Evolutionary conservation across 2,329 filamentous ascomycete species (phyloP), one percentile per base, ranked within the genome.

Genomic region (Monilinia fructicola): DNA sequence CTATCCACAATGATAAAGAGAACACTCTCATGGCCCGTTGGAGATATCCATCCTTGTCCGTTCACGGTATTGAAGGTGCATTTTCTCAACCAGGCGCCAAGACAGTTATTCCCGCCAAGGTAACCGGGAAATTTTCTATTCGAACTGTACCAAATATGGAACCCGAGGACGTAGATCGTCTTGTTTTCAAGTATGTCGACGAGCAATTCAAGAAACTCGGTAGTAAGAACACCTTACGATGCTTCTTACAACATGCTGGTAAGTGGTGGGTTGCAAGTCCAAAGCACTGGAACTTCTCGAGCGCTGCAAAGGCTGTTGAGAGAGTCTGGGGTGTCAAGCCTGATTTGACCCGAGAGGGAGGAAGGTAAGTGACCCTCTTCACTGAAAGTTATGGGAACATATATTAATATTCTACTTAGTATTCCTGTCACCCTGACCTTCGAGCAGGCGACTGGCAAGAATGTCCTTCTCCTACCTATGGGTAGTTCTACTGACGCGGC

Each of bases 261-360:
- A 97, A 97, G 81, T 99, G 95, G 95, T 99, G 95, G 95, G 93
- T 96, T 58, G 93, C 96, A 56, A 93, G 90, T 76, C 94, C 95
- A 40, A 95, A 96, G 81, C 94, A 99, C 85, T 98, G 95, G 93
- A 99, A 99, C 85, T 99, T 98, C 81, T 86, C 88, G 40, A 94
- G 94, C 35, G 95, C 95, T 18, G 87, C 90, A 76, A 98, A 97
- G 85, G 95, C 95, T n/a, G 93, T 95, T 44, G 90, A 98, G 83
- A 87, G 92, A 71, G 95, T 99, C 48, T 99, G 93, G 86, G 91
- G 91, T 64, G 90, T 97, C 65, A 85, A 93, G 82, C 95, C 95
- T 35, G 95, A 99, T 81, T 90, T 97, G 79, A 99, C 95, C 52
- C 87, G 95, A 70, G 95, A 99, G 82, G 95, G 95, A 79, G 95